Evolutionary conservation across 225 moss, liverwort and hornwort genomes (phyloP).

Genomic region (Bryoerythrophyllum caledonicum): DNA sequence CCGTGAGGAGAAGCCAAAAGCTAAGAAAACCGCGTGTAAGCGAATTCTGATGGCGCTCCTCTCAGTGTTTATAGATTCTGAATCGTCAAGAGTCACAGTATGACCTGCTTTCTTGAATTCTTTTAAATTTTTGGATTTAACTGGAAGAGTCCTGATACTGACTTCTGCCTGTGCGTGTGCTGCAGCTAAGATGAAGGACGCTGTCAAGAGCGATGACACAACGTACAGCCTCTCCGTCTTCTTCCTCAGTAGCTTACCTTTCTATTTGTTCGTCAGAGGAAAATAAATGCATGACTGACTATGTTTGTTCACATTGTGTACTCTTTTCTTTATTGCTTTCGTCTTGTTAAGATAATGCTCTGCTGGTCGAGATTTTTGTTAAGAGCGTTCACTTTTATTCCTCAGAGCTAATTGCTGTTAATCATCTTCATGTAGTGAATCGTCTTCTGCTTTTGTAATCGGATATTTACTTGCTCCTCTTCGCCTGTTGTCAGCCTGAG

Average conservation of each 20-base stretch:
- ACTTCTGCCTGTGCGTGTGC: neutral
- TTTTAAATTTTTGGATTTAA: neutral
- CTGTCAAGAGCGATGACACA: conserved; percentile 31
- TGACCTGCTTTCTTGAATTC: neutral
- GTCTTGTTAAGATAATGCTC: neutral
- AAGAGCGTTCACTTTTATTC: neutral
- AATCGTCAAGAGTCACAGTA: neutral
- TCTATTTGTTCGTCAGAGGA: neutral
- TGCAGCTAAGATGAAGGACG: conserved; percentile 48
- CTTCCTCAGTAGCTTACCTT: neutral
- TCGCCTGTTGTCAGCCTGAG: neutral
- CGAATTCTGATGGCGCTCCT: neutral
- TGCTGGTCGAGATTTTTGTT: neutral
- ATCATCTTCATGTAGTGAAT: neutral
- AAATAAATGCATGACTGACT: neutral
- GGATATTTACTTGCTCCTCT: neutral
- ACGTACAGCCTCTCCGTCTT: conserved; percentile 22
- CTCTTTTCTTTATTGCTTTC: neutral
- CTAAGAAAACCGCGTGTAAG: conserved; percentile 39
- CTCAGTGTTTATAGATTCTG: neutral
- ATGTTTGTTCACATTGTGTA: neutral
- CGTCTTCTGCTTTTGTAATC: no score
- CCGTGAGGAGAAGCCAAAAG: conserved; percentile 35
- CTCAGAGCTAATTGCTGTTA: neutral
- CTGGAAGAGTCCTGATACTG: neutral